Conservation (phyloP, 768 basidiomycete genomes). For the Termitomyces sp. region DNA sequence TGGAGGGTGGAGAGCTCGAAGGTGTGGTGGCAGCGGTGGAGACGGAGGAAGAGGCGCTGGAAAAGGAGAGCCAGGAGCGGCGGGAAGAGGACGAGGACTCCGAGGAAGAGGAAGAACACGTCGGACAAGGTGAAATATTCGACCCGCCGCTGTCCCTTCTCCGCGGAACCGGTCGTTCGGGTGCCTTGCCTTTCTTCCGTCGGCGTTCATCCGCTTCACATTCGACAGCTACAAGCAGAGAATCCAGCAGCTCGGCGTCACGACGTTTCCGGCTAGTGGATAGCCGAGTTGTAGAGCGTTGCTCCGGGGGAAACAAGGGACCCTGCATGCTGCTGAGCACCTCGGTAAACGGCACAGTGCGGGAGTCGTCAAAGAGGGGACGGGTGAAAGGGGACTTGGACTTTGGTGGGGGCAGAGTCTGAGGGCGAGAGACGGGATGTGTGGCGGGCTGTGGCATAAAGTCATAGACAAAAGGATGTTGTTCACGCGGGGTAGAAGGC, state of each 20-base stretch:
- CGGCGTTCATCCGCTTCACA: constrained; percentile 36
- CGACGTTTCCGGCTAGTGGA: constrained; percentile 22
- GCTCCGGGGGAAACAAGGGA: constrained; percentile 46
- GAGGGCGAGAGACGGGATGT: constrained; percentile 1
- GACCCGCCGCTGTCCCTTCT: constrained; percentile 9
- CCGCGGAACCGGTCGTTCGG: constrained; percentile 4
- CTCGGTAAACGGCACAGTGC: constrained; percentile 50
- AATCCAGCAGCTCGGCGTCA: constrained; percentile 37
- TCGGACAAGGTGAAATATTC: background rate
- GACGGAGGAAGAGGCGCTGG: constrained; percentile 22
- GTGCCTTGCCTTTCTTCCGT: constrained; percentile 29
- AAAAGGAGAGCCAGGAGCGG: constrained; percentile 21
- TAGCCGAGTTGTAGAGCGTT: constrained; percentile 22
- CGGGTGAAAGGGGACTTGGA: constrained; percentile 16
- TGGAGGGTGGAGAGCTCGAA: constrained; percentile 20
- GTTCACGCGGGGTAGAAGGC: constrained; percentile 9
- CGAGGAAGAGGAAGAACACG: constrained; percentile 22
- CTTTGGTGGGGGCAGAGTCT: constrained; percentile 6
- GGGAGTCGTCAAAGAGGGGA: constrained; percentile 30
- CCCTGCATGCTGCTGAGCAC: constrained; percentile 59
- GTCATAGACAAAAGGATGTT: constrained; percentile 23
- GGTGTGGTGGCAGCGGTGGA: constrained; percentile 34
- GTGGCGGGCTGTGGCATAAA: constrained; percentile 19
- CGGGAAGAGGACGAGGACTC: constrained; percentile 25
- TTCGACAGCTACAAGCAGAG: constrained; percentile 39